Evolutionary conservation across 352 stramenopile species (phyloP), one percentile per base, ranked within the genome.

Genomic region (Hyaloperonospora arabidopsidis): DNA sequence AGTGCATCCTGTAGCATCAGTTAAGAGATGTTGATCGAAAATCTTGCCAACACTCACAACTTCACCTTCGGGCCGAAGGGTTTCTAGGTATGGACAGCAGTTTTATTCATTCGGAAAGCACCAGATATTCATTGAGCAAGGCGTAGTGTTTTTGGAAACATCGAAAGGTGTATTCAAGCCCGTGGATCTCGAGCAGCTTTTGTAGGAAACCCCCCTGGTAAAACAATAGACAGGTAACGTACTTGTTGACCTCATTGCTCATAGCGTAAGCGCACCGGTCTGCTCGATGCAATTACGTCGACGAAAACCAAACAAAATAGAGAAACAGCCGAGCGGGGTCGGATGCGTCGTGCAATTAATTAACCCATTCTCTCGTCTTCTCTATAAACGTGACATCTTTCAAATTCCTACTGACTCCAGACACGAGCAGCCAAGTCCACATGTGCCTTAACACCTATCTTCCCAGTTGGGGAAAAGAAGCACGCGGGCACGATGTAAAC

Each of bases 51-150:
- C 43, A 64, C 72, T 23, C 67, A 89, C 49, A 79, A 93, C 56
- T 56, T 96, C 35, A 80, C 62, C 40, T 96, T 95, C 59, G 79
- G 87, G 61, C 80, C 83, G 28, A 89, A 87, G 66, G 70, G 78
- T 0, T 61, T 68, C 13, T 76, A 88, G 50, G 78, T 3, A 93
- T 45, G 84, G 83, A 10, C 79, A 93, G 63, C 79, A 86, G 53
- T 65, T 93, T 18, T 95, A 93, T 29, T 18, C 63, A 2, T 89
- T 95, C 51, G 84, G 84, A n/a, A 79, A 80, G 56, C 68, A 86
- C 50, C 74, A 87, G 47, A 89, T 95, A 48, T 67, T 92, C 45
- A 86, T 95, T 50, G 81, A 95, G 40, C 79, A 92, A 45, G 81
- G 81, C 34, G 77, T 95, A 4, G 73, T 92, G 29, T 91, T 83